Base-by-base conservation (phyloP, 257 asterid species). In the Coffea canephora region DNA sequence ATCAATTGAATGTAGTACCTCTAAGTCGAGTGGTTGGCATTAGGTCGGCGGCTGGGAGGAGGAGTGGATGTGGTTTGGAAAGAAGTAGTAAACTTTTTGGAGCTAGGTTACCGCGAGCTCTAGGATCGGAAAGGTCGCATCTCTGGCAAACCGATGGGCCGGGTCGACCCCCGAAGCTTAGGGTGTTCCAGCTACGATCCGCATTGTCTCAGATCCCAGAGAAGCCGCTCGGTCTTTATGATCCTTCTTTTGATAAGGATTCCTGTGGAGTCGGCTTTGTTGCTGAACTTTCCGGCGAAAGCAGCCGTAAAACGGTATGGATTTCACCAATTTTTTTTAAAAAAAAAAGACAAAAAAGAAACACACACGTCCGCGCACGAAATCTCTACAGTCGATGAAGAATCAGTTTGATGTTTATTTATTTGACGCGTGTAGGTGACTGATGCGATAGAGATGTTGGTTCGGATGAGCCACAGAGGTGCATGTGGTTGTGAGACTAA, bases 231-330 rank as follows among this genome's bases (percentile, higher is more conserved):
- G 99, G 99, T 48, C 93, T 96, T 23, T 96, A 96, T 54, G 99
- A 96, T 82, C 96, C 99, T 50, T 86, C 93, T 1, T 90, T 89
- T 27, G 99, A 96, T 85, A 96, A 96, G 91, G 99, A 96, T 78
- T 96, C 99, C 12, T 96, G 99, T 59, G 99, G 99, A 19, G 99
- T 96, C 43, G 99, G 99, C 66, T 96, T 96, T 36, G 97, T 96
- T 48, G 99, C 99, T 55, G 99, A 96, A 78, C 97, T 96, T 62
- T 94, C 99, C 48, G 98, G 99, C 61, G 92, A 94, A 85, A 77
- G 95, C 86, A 94, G 91, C 92, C 97, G 99, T 8, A 89, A 96
- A 86, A 96, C 99, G 95, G 99, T 94, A 87, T 23, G 21, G 0
- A 25, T 39, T 39, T 39, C 43, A 39, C 43, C 4, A 39, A 31